A percentile compares a stretch with the other conserved stretches of the same genome.
These are phyloP conservation scores for Antarctomyces pellizariae DNA, from an alignment of 495 filamentous ascomycete species.

Conservation along the genomic window DNA sequence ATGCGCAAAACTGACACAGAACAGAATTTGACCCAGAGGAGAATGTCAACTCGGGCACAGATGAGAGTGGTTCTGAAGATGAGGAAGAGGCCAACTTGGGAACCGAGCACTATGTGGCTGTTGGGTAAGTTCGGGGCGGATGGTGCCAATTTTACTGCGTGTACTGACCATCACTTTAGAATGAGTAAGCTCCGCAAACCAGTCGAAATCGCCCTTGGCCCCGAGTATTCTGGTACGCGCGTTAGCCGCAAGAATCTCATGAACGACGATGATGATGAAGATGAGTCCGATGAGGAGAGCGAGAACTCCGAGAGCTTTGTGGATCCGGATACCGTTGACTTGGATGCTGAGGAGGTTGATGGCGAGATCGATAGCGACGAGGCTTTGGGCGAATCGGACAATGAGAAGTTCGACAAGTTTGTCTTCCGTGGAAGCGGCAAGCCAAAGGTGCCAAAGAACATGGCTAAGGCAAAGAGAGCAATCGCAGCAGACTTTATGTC, in stretches of 20 bases:
- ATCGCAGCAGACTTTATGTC: slow-evolving; percentile 28
- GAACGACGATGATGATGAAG: slow-evolving; percentile 19
- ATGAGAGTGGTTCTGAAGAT: slow-evolving; percentile 30
- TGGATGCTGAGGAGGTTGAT: slow-evolving; percentile 21
- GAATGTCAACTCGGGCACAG: slow-evolving; percentile 21
- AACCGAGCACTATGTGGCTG: slow-evolving; percentile 66
- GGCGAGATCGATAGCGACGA: slow-evolving; percentile 38
- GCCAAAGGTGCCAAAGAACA: slow-evolving; percentile 12
- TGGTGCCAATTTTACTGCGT: slow-evolving; percentile 2
- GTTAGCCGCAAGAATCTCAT: slow-evolving; percentile 52
- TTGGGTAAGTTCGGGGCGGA: slow-evolving; percentile 59
- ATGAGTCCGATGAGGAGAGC: slow-evolving; percentile 13
- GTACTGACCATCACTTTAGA: slow-evolving; percentile 17
- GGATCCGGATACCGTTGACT: slow-evolving; percentile 20
- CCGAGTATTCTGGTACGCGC: slow-evolving; percentile 57
- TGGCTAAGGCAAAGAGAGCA: slow-evolving; percentile 13
- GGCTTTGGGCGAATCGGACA: slow-evolving; percentile 33
- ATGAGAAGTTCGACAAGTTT: slow-evolving; percentile 29
- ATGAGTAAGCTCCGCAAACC: slow-evolving; percentile 70
- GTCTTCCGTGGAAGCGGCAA: slow-evolving; percentile 29
- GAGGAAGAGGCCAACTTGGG: slow-evolving; percentile 26
- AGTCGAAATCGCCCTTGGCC: slow-evolving; percentile 39
- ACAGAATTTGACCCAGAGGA: slow-evolving; percentile 82
- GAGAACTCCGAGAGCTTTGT: slow-evolving; percentile 19
- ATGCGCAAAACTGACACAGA: no score